Evolutionary conservation across 768 basidiomycete species (phyloP).

Genomic region (Jaapia argillacea): DNA sequence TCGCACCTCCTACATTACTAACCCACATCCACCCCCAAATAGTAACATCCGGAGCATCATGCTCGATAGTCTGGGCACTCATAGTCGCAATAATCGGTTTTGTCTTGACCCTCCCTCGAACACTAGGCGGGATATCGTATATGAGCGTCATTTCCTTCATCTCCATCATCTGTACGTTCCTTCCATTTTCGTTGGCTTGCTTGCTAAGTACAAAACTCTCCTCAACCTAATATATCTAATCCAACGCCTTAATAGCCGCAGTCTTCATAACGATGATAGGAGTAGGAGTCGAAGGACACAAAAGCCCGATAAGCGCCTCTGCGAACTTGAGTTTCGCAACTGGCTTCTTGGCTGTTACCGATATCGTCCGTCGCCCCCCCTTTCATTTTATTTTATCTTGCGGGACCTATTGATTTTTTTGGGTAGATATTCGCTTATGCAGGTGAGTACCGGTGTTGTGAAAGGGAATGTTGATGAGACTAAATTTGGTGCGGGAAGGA

Average conservation of each 20-base stretch:
- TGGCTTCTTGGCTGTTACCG: conserved; percentile 19
- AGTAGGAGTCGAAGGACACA: conserved; percentile 16
- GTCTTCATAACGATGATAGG: conserved; percentile 22
- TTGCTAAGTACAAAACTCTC: too few relatives aligned
- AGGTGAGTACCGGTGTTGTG: conserved; percentile 3
- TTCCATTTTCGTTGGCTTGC: not conserved
- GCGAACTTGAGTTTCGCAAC: conserved; percentile 14
- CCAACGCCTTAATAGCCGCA: conserved; percentile 14
- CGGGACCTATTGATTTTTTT: not conserved
- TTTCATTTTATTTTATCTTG: not conserved
- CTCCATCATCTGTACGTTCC: conserved; percentile 14
- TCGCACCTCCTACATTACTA: not conserved
- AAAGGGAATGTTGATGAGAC: not conserved
- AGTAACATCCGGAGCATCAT: conserved; percentile 20
- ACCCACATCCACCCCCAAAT: not conserved
- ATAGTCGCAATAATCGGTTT: conserved; percentile 18
- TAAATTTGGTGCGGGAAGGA: conserved; percentile 7
- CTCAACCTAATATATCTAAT: too few relatives aligned
- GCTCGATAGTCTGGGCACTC: conserved; percentile 19
- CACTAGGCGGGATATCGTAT: conserved; percentile 18
- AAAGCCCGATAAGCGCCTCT: conserved; percentile 10
- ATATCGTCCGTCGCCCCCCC: conserved; percentile 13
- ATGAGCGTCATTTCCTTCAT: conserved; percentile 20
- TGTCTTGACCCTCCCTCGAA: conserved; percentile 17
- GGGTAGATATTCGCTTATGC: conserved; percentile 20